Conservation (phyloP, 1,284 basidiomycete genomes). For the Ustilago xerochloae region DNA sequence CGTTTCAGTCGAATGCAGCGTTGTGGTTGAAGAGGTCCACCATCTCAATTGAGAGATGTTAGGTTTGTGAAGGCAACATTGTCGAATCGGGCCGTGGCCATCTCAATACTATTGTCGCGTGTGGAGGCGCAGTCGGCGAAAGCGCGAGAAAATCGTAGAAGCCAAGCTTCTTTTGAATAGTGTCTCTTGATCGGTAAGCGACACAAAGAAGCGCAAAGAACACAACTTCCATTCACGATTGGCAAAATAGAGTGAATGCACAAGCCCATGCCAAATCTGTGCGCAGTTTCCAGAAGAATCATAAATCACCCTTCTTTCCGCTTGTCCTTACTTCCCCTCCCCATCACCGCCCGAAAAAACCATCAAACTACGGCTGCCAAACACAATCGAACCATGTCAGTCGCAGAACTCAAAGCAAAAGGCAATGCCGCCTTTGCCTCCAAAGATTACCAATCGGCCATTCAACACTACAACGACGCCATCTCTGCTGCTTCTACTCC, state of each 20-base stretch:
- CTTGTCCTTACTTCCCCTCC: too few species aligned
- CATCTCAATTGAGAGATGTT: too few species aligned
- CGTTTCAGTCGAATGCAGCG: too few species aligned
- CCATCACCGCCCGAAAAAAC: too few species aligned
- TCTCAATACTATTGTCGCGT: slow-evolving; percentile 1
- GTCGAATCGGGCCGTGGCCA: not conserved
- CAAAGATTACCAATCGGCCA: slow-evolving; percentile 64
- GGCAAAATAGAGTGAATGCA: too few species aligned
- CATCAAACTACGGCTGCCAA: too few species aligned
- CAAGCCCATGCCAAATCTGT: too few species aligned
- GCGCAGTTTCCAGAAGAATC: too few species aligned
- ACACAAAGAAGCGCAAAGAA: not conserved
- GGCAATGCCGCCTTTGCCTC: slow-evolving; percentile 67
- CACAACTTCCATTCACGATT: not conserved
- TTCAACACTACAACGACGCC: slow-evolving; percentile 63
- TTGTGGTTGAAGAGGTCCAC: too few species aligned
- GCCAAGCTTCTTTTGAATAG: not conserved
- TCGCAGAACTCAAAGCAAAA: slow-evolving; percentile 66
- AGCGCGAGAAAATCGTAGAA: slow-evolving; percentile 41
- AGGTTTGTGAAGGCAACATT: not conserved
- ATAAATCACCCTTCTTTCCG: too few species aligned
- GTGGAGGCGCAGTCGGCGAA: slow-evolving; percentile 38
- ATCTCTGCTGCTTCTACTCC: slow-evolving; percentile 64
- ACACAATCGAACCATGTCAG: too few species aligned
- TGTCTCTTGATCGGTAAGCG: not conserved